A percentile compares a stretch with the other conserved stretches of the same genome.
Conservation (phyloP, 1,139 yeast species). For the Sugiyamaella novakii region DNA sequence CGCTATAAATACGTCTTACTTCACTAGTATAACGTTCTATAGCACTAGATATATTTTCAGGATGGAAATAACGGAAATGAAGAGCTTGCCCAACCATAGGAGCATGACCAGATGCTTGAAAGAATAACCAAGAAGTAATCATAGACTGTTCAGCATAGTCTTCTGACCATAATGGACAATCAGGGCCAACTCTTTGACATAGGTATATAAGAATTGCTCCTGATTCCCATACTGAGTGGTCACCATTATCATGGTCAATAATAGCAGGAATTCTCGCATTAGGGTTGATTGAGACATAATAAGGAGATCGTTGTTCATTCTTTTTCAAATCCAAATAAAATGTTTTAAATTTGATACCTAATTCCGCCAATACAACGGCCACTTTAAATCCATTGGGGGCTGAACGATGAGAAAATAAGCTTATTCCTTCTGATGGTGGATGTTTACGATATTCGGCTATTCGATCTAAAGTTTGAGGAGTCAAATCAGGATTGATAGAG, state of each 20-base stretch:
- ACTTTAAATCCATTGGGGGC: constrained; percentile 98
- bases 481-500: constrained; percentile 4
- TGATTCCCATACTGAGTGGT: constrained; percentile 88
- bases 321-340: constrained; percentile 82
- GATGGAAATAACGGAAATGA: constrained; percentile 89
- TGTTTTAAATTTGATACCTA: constrained; percentile 77
- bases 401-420: constrained; percentile 84
- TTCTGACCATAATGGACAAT: constrained; percentile 77
- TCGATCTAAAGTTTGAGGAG: constrained; percentile 43
- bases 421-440: constrained; percentile 81
- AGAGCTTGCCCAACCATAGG: constrained; percentile 98
- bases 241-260: constrained; percentile 80
- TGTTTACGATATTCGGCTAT: constrained; percentile 74
- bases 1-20: constrained; percentile 91
- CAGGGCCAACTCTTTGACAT: constrained; percentile 64
- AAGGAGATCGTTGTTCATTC: constrained; percentile 93
- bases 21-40: constrained; percentile 91
- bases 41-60: constrained; percentile 84
- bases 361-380: constrained; percentile 84
- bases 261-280: constrained; percentile 94
- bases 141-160: constrained; percentile 82
- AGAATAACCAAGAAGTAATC: constrained; percentile 86
- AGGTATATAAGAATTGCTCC: constrained; percentile 85
- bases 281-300: constrained; percentile 87
- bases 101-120: constrained; percentile 95